Percentiles rank a stretch among this genome's conserved stretches.
phyloP scores from a whole-genome alignment of 352 stramenopile genomes.

The Phytopythium kandeliae region DNA sequence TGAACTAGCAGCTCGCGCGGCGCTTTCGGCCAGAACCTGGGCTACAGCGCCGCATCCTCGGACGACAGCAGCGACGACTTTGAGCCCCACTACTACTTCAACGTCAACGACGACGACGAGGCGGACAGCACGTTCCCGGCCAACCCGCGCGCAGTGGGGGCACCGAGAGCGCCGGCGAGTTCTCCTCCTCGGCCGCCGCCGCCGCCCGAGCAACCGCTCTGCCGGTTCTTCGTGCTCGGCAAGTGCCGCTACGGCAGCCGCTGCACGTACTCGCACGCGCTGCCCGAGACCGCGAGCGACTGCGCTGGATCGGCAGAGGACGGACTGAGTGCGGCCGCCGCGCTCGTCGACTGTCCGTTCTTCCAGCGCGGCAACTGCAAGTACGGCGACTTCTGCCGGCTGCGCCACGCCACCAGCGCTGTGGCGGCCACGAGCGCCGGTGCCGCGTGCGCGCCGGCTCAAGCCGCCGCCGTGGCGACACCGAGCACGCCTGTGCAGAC shows the following conservation, averaged over 20 bases:
- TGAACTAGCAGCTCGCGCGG: not conserved
- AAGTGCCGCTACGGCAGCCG: constrained; percentile 68
- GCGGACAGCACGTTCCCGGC: constrained; percentile 5
- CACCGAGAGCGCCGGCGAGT: not conserved
- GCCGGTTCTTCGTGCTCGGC: constrained; percentile 73
- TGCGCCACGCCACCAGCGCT: constrained; percentile 28
- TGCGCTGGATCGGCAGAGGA: constrained; percentile 26
- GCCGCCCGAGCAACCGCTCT: constrained; percentile 33
- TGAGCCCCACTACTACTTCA: constrained; percentile 6
- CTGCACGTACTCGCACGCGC: constrained; percentile 66
- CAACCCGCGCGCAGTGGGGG: not conserved
- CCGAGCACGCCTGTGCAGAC: not conserved
- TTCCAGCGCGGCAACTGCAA: constrained; percentile 75
- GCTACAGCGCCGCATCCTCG: not conserved
- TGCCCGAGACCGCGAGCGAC: constrained; percentile 25
- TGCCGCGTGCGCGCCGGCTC: too few relatives aligned
- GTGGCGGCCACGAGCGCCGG: too few relatives aligned
- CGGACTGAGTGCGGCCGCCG: constrained; percentile 36
- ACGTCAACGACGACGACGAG: constrained; percentile 3
- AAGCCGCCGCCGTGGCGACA: too few relatives aligned
- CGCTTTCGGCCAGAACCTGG: not conserved
- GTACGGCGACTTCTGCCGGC: constrained; percentile 59
- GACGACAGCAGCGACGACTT: not conserved
- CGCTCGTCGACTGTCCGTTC: constrained; percentile 68
- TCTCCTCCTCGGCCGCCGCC: not conserved